Percentiles rank a stretch among this genome's conserved stretches.
These are phyloP conservation scores for Thermomyces lanuginosus DNA, from an alignment of 2,329 filamentous ascomycete species.

Conservation along the genomic window DNA sequence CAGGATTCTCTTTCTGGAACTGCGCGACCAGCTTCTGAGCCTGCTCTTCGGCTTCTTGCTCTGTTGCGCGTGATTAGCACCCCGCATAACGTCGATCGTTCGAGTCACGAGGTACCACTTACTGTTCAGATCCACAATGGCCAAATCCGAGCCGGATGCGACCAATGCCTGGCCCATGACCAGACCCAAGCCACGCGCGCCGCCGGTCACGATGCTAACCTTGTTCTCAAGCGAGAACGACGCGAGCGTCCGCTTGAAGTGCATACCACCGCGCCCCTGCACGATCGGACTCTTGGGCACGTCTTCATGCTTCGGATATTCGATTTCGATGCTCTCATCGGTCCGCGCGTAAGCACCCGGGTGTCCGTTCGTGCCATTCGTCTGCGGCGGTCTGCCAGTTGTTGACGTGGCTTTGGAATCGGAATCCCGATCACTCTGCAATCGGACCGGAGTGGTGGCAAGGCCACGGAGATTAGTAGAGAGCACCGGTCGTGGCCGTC, in stretches of 20 bases:
- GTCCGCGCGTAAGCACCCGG: constrained; percentile 63
- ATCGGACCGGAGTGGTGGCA: constrained; percentile 15
- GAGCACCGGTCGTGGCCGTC: constrained; percentile 7
- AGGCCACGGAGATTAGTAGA: constrained; percentile 12
- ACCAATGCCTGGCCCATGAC: constrained; percentile 90
- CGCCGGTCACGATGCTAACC: constrained; percentile 75
- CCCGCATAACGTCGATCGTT: background rate
- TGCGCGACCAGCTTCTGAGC: constrained; percentile 56
- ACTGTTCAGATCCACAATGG: constrained; percentile 90
- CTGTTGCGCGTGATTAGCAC: constrained; percentile 27
- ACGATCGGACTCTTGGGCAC: constrained; percentile 56
- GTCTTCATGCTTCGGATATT: constrained; percentile 60
- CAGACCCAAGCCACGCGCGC: constrained; percentile 72
- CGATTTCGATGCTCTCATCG: constrained; percentile 58
- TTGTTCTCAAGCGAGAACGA: constrained; percentile 74
- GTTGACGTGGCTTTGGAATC: constrained; percentile 12
- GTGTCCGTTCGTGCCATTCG: constrained; percentile 25
- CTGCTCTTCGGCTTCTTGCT: constrained; percentile 68
- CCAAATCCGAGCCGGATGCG: constrained; percentile 71
- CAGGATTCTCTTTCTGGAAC: constrained; percentile 66
- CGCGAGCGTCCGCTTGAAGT: constrained; percentile 71
- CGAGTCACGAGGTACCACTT: constrained; percentile 19
- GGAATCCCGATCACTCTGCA: constrained; percentile 12
- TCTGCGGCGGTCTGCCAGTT: constrained; percentile 16
- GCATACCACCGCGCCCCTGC: constrained; percentile 58